Base-by-base conservation (phyloP, 1,284 basidiomycete species). In the Cerrena zonata region DNA sequence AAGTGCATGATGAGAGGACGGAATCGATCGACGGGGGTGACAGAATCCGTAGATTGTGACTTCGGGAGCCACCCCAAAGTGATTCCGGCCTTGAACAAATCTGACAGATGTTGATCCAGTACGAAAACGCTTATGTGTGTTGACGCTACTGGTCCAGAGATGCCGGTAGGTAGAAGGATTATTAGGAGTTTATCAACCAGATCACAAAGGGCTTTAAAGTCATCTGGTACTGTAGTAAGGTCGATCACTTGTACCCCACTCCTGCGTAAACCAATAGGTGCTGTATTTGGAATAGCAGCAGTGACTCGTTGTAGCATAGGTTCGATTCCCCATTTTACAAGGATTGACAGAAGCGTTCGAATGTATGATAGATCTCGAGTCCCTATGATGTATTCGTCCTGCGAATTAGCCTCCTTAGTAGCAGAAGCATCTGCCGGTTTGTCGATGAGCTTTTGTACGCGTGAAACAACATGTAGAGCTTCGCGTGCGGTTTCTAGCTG, bases 51-150 rank as follows among this genome's bases (percentile, higher is more conserved):
- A 4, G 72, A 64, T 4, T 76, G 57, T 0, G 73, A 67, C 52
- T 77, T 79, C 3, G 85, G 84, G 3, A 86, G 68, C 86, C 87
- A 90, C 2, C 83, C 87, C 3, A 90, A 66, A 13, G 77, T 64
- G 2, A 89, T 72, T 23, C 77, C 73, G 4, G 81, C 76, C 38
- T 69, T 72, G 15, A 89, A 66, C 7, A 89, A 59, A 53, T 85
- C 80, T 5, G 72, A 63, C 3, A 79, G 58, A 58, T 89, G 79
- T 39, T 72, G 72, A 51, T 76, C 73, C n/a, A 88, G 61, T 11
- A 90, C 61, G 1, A 74, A 73, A 1, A 77, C 76, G 2, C 84
- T 79, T 48, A 90, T 79, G 26, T 78, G 61, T 1, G 83, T 84
- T 58, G 79, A 75, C 10, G 79, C 65, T 19, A 78, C 61, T 7